Conservation (phyloP, 805 yeast species). For the Monosporozyma servazzii region DNA sequence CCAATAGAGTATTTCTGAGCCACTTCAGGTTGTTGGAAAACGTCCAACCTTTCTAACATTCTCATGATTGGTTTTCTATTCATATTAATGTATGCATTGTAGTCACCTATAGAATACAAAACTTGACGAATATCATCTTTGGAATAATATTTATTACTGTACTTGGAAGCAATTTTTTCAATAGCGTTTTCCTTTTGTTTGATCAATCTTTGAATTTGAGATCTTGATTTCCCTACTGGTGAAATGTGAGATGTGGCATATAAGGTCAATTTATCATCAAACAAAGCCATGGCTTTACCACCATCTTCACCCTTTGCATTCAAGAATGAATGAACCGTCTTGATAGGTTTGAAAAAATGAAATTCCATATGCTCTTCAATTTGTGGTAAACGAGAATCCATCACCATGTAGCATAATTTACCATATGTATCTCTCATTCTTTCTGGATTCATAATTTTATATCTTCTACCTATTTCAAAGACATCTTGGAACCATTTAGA, state of each 20-base stretch:
- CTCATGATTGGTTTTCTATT: slow-evolving; percentile 59
- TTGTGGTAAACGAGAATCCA: slow-evolving; percentile 74
- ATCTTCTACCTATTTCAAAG: slow-evolving; percentile 72
- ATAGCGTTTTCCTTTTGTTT: slow-evolving; percentile 61
- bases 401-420: slow-evolving; percentile 71
- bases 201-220: slow-evolving; percentile 48
- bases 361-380: slow-evolving; percentile 64
- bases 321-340: slow-evolving; percentile 47
- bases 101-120: slow-evolving; percentile 70
- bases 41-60: slow-evolving; percentile 45
- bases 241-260: slow-evolving; percentile 62
- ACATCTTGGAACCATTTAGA: slow-evolving; percentile 63
- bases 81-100: slow-evolving; percentile 59
- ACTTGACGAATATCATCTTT: slow-evolving; percentile 64
- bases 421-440: slow-evolving; percentile 73
- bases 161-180: slow-evolving; percentile 45
- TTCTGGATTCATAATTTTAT: slow-evolving; percentile 79
- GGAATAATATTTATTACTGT: slow-evolving; percentile 34
- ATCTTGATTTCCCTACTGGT: slow-evolving; percentile 48
- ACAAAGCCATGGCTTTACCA: slow-evolving; percentile 33
- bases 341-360: slow-evolving; percentile 62
- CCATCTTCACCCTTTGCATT: slow-evolving; percentile 33
- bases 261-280: slow-evolving; percentile 49
- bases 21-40: slow-evolving; percentile 38
- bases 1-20: slow-evolving; percentile 42